A percentile compares a stretch with the other conserved stretches of the same genome.
phyloP scores from a whole-genome alignment of 2,329 filamentous ascomycete species.

The Colletotrichum somersetense region DNA sequence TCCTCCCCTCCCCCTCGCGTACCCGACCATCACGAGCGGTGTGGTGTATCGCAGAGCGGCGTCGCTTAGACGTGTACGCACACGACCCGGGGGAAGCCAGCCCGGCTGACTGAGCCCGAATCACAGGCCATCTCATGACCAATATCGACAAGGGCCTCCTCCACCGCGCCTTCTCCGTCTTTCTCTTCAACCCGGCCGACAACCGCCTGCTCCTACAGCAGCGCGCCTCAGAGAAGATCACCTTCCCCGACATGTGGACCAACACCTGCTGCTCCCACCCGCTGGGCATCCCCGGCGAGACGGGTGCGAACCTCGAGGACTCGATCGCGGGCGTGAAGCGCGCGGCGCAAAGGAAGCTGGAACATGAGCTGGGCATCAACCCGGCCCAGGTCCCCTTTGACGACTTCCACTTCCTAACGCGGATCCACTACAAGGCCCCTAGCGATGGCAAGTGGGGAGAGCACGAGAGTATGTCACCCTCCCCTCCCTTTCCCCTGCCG shows the following conservation, averaged over 20 bases:
- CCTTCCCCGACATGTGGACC: slow-evolving; percentile 99
- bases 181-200: slow-evolving; percentile 89
- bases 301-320: slow-evolving; percentile 82
- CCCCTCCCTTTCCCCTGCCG: background rate
- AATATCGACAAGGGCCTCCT: slow-evolving; percentile 97
- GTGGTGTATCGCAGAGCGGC: background rate
- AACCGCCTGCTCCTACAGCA: slow-evolving; percentile 96
- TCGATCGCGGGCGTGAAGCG: slow-evolving; percentile 89
- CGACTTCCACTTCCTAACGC: slow-evolving; percentile 91
- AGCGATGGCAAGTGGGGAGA: slow-evolving; percentile 99
- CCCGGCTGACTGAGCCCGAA: slow-evolving; percentile 56
- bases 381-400: slow-evolving; percentile 89
- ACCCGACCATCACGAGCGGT: background rate
- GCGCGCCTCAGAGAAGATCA: slow-evolving; percentile 96
- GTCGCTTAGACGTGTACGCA: background rate
- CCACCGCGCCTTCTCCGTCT: slow-evolving; percentile 97
- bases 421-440: slow-evolving; percentile 98
- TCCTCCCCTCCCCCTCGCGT: slow-evolving; percentile 7
- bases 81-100: slow-evolving; percentile 9
- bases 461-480: slow-evolving; percentile 83
- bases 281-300: slow-evolving; percentile 90
- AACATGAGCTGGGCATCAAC: slow-evolving; percentile 95
- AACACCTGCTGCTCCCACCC: slow-evolving; percentile 99
- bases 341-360: slow-evolving; percentile 91
- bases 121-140: slow-evolving; percentile 96